Percentiles rank a stretch among this genome's conserved stretches.
Evolutionary conservation across 495 filamentous ascomycete genomes (phyloP).

Genomic region (Diplogelasinospora grovesii): DNA sequence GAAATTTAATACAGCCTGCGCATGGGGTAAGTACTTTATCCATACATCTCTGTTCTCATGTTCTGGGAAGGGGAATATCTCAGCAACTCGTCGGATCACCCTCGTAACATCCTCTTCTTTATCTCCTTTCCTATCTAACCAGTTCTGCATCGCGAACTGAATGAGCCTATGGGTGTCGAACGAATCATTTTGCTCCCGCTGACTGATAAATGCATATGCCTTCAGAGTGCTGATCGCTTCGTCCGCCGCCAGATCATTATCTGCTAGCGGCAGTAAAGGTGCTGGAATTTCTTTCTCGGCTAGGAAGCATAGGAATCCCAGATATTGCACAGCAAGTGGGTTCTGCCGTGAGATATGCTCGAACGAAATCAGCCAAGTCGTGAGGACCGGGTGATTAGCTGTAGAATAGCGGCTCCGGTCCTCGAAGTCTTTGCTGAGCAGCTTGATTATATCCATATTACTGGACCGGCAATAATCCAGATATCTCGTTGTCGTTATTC

Average conservation of each 20-base stretch:
- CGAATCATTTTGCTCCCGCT: conserved; percentile 12
- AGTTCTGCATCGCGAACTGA: conserved; percentile 36
- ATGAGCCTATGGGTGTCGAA: conserved; percentile 41
- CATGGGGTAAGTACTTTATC: conserved; percentile 32
- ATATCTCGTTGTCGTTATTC: conserved; percentile 21
- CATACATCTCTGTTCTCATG: conserved; percentile 29
- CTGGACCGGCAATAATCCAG: conserved; percentile 19
- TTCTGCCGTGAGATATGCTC: conserved; percentile 29
- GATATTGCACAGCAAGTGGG: conserved; percentile 30
- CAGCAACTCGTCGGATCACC: conserved; percentile 20
- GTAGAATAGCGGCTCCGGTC: conserved; percentile 18
- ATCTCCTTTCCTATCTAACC: conserved; percentile 29
- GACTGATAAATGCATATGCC: conserved; percentile 36
- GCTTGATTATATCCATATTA: conserved; percentile 11
- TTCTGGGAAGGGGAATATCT: conserved; percentile 24
- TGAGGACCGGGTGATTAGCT: conserved; percentile 24
- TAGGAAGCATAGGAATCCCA: conserved; percentile 35
- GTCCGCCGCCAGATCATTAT: conserved; percentile 10
- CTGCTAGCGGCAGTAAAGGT: conserved; percentile 17
- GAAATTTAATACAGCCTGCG: conserved; percentile 18
- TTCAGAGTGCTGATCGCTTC: conserved; percentile 32
- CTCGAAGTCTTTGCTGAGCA: conserved; percentile 18
- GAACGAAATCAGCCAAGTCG: conserved; percentile 34
- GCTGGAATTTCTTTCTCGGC: conserved; percentile 35
- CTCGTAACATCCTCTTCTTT: conserved; percentile 21